Base-by-base conservation (phyloP, 2,329 filamentous ascomycete species). In the Aspergillus sp. region DNA sequence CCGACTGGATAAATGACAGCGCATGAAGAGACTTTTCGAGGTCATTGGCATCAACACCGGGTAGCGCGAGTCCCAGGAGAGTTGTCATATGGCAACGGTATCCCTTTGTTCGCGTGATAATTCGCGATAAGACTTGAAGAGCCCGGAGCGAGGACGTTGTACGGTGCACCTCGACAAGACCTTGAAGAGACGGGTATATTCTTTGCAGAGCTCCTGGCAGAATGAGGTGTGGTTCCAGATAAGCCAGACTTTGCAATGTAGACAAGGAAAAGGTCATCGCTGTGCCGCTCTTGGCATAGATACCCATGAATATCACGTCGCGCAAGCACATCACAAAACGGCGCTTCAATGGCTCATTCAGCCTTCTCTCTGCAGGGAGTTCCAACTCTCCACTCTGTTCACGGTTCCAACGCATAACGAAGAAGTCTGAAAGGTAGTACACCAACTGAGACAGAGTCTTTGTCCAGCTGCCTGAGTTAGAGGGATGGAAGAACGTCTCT, bases 401-500 rank as follows among this genome's bases (percentile, higher is more conserved):
- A 41, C 91, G 83, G 62, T 98, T 97, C 90, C 90, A 98, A 41
- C 93, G 84, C 70, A 95, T 93, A 35, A 98, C 88, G 65, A 98
- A 98, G 58, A 95, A 90, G 64, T 98, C 93, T 2, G 90, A 85
- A 5, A 98, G 75, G 66, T 95, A 95, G 63, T 90, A 90, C 5
- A 93, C 88, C 42, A 98, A 76, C 66, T 97, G 91, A 3, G 90
- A 86, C 35, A 98, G 73, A 52, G 91, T 86, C 57, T 83, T 89
- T 1, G 91, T 95, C 93, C 93, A 98, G 10, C 74, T 74, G 10
- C 93, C 93, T 41, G 91, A 88, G 65, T 98, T 98, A 2, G 93
- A 98, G 2, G 93, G 93, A 59, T 98, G 93, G 74, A 96, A 98
- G 67, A 98, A 98, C 1, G 93, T 98, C 66, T 98, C 93, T 37